Base-by-base conservation (phyloP, 306 rosid genomes). In the Notholithocarpus densiflorus region DNA sequence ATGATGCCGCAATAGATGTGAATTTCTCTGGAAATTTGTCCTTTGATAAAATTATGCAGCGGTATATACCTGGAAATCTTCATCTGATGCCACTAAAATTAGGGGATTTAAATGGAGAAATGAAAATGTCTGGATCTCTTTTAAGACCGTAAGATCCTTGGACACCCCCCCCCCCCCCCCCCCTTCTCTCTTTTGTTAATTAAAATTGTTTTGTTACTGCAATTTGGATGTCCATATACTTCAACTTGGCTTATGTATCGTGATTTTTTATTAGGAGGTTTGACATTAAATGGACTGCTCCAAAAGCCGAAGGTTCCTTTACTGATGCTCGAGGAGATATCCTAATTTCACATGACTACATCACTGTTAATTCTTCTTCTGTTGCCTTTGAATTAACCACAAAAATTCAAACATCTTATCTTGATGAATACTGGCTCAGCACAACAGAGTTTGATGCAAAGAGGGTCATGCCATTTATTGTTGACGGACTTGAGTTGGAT, bases 301-400 rank as follows among this genome's bases (percentile, higher is more conserved):
- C 92, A 71, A 83, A 81, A 72, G 96, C 96, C 8, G 98, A 91
- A 84, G 98, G 98, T 71, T 89, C 98, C 59, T 90, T 95, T 18
- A 84, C 86, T 32, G 93, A 91, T 86, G 97, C 96, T 82, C 93
- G 98, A 75, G 98, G 98, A 90, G 94, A 92, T 80, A 87, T 95
- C 84, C 79, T 91, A 79, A 86, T 95, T 73, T 89, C 96, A 9
- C 92, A 91, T 19, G 92, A 95, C 80, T 89, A 81, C 65, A 61
- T 92, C 48, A 78, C 70, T 52, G 82, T 92, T 79, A 85, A 75
- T 85, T 95, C 97, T 77, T 86, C 98, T 76, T 92, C 98, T 70
- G 85, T 87, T 83, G 98, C 96, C 75, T 90, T 95, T 82, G 98
- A 92, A 68, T 86, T 95, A 85, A 68, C 31, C 72, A 78, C 89